Conservation (phyloP, 352 stramenopile species). For the Aphanomyces cochlioides region DNA sequence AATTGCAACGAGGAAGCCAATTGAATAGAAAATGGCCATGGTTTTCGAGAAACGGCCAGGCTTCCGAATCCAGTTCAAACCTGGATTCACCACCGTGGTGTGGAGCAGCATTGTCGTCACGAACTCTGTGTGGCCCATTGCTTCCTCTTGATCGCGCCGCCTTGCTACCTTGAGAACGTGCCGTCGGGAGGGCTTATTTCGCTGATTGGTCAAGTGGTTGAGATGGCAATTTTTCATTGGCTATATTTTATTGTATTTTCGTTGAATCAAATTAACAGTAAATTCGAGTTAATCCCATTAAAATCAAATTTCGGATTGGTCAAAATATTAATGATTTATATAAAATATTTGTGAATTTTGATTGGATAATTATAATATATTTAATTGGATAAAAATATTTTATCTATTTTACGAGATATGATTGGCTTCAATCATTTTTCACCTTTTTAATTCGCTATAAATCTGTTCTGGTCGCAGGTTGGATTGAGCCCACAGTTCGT, state of each 20-base stretch:
- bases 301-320: no score
- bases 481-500: no score
- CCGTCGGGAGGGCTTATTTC: no score
- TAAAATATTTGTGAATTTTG: no score
- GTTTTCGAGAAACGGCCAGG: conserved; percentile 91
- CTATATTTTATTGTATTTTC: neutral
- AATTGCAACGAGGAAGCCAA: conserved; percentile 89
- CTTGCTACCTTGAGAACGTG: neutral
- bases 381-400: no score
- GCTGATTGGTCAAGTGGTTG: neutral
- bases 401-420: no score
- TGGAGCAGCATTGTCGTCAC: conserved; percentile 79
- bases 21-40: conserved; percentile 92
- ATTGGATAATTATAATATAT: no score
- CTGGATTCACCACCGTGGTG: conserved; percentile 84
- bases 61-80: conserved; percentile 94
- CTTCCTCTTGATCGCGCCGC: neutral
- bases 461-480: no score
- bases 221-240: neutral
- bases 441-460: no score
- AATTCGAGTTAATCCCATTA: neutral
- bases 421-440: no score
- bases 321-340: no score
- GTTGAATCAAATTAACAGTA: conserved; percentile 1
- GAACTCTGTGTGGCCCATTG: conserved; percentile 21